Evolutionary conservation across 805 yeast genomes (phyloP).

Genomic region (Pichia rugopelliculosa): DNA sequence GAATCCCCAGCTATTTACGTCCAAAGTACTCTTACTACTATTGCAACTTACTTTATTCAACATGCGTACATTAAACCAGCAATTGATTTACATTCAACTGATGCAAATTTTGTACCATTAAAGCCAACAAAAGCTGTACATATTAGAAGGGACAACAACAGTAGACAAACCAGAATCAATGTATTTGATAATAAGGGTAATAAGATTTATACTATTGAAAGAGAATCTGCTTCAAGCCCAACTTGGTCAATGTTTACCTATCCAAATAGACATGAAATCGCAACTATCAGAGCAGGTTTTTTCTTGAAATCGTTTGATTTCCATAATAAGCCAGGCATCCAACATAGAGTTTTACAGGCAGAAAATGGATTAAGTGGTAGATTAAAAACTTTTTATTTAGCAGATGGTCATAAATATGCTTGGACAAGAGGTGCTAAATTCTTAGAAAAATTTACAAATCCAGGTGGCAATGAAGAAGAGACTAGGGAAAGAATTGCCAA

Average conservation of each 20-base stretch:
- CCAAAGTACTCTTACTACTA: conserved; percentile 33
- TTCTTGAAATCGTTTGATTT: conserved; percentile 39
- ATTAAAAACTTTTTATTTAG: conserved; percentile 40
- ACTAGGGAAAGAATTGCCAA: conserved; percentile 45
- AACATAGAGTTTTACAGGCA: conserved; percentile 36
- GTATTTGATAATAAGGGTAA: conserved; percentile 40
- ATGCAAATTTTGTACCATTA: conserved; percentile 36
- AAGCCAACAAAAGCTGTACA: conserved; percentile 36
- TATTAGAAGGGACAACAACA: conserved; percentile 43
- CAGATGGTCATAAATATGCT: conserved; percentile 46
- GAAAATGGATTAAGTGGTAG: conserved; percentile 35
- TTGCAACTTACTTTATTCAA: conserved; percentile 36
- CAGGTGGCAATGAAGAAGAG: conserved; percentile 52
- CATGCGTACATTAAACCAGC: conserved; percentile 34
- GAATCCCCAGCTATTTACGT: conserved; percentile 43
- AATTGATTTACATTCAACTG: conserved; percentile 32
- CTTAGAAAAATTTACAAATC: conserved; percentile 46
- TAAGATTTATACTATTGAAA: conserved; percentile 43
- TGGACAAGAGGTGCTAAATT: conserved; percentile 49
- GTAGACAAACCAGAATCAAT: conserved; percentile 37
- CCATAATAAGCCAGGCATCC: conserved; percentile 38
- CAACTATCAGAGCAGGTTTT: conserved; percentile 45
- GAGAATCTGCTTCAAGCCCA: conserved; percentile 39
- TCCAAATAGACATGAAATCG: conserved; percentile 41
- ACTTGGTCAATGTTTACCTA: conserved; percentile 43